A percentile compares a stretch with the other conserved stretches of the same genome.
These are phyloP conservation scores for Vigna radiata DNA, from an alignment of 306 rosid species.

Conservation along the genomic window DNA sequence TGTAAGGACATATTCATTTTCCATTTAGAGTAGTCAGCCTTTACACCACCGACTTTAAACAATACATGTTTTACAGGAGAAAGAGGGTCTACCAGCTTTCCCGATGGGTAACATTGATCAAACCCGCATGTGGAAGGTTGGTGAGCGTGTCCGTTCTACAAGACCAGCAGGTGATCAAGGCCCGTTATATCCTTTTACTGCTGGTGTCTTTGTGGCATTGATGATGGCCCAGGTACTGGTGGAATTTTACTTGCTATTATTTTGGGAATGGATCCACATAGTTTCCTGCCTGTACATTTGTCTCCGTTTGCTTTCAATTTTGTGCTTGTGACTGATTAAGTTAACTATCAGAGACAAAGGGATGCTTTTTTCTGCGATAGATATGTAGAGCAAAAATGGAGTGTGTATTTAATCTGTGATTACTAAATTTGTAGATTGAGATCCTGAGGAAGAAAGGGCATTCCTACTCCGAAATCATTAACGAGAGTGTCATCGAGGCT, in stretches of 20 bases:
- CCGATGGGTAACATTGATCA: constrained; percentile 99
- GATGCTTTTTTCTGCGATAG: neutral
- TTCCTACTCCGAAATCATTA: constrained; percentile 93
- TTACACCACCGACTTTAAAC: neutral
- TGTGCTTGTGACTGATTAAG: neutral
- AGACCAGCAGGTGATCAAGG: constrained; percentile 95
- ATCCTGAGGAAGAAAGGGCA: constrained; percentile 96
- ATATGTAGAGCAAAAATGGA: neutral
- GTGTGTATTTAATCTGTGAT: neutral
- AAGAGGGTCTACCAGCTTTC: constrained; percentile 95
- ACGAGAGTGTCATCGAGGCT: constrained; percentile 93
- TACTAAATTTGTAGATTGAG: constrained; percentile 68
- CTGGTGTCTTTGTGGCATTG: constrained; percentile 96
- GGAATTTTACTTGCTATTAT: neutral
- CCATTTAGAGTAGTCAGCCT: neutral
- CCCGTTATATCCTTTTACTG: constrained; percentile 87
- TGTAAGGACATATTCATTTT: constrained; percentile 53
- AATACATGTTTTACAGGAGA: constrained; percentile 68
- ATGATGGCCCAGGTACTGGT: constrained; percentile 97
- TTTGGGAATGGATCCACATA: constrained; percentile 15
- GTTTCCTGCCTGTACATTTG: neutral
- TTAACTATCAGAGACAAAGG: neutral
- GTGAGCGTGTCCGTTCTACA: constrained; percentile 78
- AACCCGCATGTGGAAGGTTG: constrained; percentile 99
- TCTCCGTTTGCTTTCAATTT: constrained; percentile 1